These are phyloP conservation scores for Didymellaceae sp. DNA, from an alignment of 2,329 filamentous ascomycete genomes.

Conservation along the genomic window DNA sequence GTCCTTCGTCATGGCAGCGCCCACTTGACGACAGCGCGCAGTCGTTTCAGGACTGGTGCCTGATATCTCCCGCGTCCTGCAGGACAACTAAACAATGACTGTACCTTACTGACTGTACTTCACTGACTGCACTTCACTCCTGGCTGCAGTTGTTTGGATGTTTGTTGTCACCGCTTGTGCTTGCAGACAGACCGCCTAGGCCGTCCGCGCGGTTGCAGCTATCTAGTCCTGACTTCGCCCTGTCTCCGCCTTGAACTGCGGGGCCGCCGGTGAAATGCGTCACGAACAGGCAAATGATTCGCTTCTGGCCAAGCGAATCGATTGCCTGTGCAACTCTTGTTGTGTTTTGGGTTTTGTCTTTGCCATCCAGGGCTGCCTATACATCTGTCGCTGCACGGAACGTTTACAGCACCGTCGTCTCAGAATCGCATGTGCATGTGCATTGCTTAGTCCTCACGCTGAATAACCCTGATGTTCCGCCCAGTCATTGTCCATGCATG, in stretches of 20 bases:
- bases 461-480: neutral
- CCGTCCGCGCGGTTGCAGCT: neutral
- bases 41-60: constrained; percentile 14
- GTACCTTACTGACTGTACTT: neutral
- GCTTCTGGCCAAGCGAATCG: no score
- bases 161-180: constrained; percentile 10
- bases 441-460: neutral
- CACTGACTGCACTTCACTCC: neutral
- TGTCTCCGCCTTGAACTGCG: constrained; percentile 11
- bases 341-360: constrained; percentile 7
- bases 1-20: constrained; percentile 16
- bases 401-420: constrained; percentile 2
- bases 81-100: neutral
- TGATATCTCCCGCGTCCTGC: constrained; percentile 17
- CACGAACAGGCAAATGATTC: constrained; percentile 13
- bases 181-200: constrained; percentile 1
- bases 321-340: constrained; percentile 1
- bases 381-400: constrained; percentile 9
- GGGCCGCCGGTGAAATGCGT: constrained; percentile 20
- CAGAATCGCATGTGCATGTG: neutral
- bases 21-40: neutral
- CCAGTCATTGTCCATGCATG: neutral
- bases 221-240: neutral
- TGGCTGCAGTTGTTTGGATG: neutral
- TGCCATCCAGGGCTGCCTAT: constrained; percentile 8